A percentile compares a stretch with the other conserved stretches of the same genome.
Evolutionary conservation across 768 basidiomycete genomes (phyloP).

Genomic region (Leucogyrophana mollusca): DNA sequence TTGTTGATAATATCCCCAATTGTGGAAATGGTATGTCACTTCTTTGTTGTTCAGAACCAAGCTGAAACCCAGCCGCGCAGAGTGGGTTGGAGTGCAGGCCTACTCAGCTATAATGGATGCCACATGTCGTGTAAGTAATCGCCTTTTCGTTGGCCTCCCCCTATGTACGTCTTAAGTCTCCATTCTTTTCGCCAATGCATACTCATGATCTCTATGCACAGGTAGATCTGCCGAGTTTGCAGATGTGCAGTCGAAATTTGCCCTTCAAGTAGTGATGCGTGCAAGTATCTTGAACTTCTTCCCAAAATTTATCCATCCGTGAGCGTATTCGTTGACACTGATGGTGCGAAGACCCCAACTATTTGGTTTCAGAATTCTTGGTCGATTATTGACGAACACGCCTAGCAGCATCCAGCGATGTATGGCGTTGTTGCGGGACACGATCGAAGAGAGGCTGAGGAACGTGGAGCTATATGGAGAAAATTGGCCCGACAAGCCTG

Average conservation of each 20-base stretch:
- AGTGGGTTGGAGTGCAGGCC: conserved; percentile 28
- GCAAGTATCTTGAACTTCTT: conserved; percentile 32
- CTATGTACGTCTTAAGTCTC: conserved; percentile 28
- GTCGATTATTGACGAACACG: conserved; percentile 31
- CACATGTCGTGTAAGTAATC: conserved; percentile 38
- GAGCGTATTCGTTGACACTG: conserved; percentile 10
- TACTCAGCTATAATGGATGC: conserved; percentile 28
- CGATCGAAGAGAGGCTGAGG: conserved; percentile 32
- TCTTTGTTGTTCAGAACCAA: background rate
- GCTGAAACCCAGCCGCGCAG: too few relatives aligned
- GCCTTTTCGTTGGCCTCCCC: conserved; percentile 38
- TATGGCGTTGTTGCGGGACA: conserved; percentile 27
- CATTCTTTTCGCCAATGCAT: conserved; percentile 1
- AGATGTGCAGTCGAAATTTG: conserved; percentile 31
- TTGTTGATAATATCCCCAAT: conserved; percentile 26
- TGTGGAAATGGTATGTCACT: conserved; percentile 15
- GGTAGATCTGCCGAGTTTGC: conserved; percentile 37
- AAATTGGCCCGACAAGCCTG: conserved; percentile 32
- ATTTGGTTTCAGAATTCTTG: conserved; percentile 24
- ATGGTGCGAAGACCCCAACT: conserved; percentile 14
- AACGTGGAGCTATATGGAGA: conserved; percentile 23
- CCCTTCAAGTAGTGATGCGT: conserved; percentile 30
- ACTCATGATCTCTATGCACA: conserved; percentile 16
- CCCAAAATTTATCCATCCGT: conserved; percentile 35
- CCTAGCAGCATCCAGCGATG: conserved; percentile 27